Evolutionary conservation across 768 basidiomycete species (phyloP).

Genomic region (Rhodotorula toruloides): DNA sequence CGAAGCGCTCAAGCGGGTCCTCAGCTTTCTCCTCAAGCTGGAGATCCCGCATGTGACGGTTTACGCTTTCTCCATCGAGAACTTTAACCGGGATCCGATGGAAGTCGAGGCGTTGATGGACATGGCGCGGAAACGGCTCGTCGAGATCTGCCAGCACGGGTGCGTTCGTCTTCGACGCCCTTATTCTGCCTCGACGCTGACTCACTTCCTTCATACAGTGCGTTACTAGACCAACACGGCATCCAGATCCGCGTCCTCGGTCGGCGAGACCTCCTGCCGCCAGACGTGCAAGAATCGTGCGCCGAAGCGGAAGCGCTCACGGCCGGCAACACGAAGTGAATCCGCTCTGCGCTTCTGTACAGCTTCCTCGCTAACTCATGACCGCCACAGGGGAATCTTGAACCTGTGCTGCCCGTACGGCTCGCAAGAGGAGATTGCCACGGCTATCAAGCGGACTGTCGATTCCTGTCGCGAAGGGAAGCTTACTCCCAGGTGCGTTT

Average conservation of each 20-base stretch:
- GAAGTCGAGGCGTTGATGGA: constrained; percentile 85
- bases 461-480: neutral
- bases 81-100: constrained; percentile 77
- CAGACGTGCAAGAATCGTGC: constrained; percentile 64
- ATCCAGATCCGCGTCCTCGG: constrained; percentile 82
- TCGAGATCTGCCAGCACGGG: constrained; percentile 77
- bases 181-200: neutral
- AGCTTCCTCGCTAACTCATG: no score
- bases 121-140: constrained; percentile 69
- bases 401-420: constrained; percentile 92
- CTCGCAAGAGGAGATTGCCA: constrained; percentile 82
- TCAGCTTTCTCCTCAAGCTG: constrained; percentile 68
- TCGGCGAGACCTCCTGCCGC: constrained; percentile 66
- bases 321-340: constrained; percentile 63
- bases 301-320: constrained; percentile 72
- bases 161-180: constrained; percentile 47
- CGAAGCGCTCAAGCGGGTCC: constrained; percentile 66
- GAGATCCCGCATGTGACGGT: constrained; percentile 76
- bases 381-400: constrained; percentile 67
- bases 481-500: neutral
- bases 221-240: constrained; percentile 71
- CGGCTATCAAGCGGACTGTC: constrained; percentile 56
- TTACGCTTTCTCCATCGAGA: constrained; percentile 98
- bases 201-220: constrained; percentile 51
- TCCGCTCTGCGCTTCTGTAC: constrained; percentile 1